phyloP scores from a whole-genome alignment of 2,329 filamentous ascomycete species.

The Ophioceras dolichostomum region DNA sequence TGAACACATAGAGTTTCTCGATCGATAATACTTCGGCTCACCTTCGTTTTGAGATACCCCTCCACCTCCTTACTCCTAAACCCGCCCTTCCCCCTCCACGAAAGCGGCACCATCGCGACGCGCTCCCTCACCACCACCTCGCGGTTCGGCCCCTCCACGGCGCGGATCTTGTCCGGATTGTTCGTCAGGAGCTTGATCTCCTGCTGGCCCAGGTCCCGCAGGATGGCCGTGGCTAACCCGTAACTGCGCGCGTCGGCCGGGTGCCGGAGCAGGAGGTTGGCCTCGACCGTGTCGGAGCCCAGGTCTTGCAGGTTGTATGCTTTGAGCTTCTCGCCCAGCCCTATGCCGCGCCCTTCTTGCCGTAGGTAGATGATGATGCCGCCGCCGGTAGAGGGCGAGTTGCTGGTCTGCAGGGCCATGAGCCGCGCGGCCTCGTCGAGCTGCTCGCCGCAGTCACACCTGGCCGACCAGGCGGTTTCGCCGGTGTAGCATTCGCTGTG shows the following conservation, averaged over 20 bases:
- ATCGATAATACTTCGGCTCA: no score
- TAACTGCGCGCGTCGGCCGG: slow-evolving; percentile 93
- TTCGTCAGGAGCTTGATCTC: slow-evolving; percentile 84
- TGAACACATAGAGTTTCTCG: no score
- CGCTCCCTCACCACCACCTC: slow-evolving; percentile 82
- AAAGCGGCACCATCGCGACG: slow-evolving; percentile 89
- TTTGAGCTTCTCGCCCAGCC: slow-evolving; percentile 89
- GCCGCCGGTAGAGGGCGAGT: slow-evolving; percentile 47
- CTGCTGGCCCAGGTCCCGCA: slow-evolving; percentile 68
- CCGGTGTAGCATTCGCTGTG: slow-evolving; percentile 98
- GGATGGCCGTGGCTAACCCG: slow-evolving; percentile 89
- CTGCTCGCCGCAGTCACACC: slow-evolving; percentile 96
- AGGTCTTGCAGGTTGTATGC: slow-evolving; percentile 97
- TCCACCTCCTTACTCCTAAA: slow-evolving; percentile 83
- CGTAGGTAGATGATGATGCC: slow-evolving; percentile 93
- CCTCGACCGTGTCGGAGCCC: slow-evolving; percentile 94
- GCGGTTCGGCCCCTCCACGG: slow-evolving; percentile 80
- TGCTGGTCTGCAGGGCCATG: slow-evolving; percentile 57
- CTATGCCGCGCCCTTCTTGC: slow-evolving; percentile 92
- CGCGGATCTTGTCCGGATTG: slow-evolving; percentile 92
- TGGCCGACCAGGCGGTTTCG: slow-evolving; percentile 95
- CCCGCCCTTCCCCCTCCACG: slow-evolving; percentile 78
- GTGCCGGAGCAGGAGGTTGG: slow-evolving; percentile 80
- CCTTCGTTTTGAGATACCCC: slow-evolving; percentile 91
- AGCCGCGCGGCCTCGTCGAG: slow-evolving; percentile 89